A percentile compares a stretch with the other conserved stretches of the same genome.
Conservation (phyloP, 2,329 filamentous ascomycete species). For the Hypoxylon sp. region DNA sequence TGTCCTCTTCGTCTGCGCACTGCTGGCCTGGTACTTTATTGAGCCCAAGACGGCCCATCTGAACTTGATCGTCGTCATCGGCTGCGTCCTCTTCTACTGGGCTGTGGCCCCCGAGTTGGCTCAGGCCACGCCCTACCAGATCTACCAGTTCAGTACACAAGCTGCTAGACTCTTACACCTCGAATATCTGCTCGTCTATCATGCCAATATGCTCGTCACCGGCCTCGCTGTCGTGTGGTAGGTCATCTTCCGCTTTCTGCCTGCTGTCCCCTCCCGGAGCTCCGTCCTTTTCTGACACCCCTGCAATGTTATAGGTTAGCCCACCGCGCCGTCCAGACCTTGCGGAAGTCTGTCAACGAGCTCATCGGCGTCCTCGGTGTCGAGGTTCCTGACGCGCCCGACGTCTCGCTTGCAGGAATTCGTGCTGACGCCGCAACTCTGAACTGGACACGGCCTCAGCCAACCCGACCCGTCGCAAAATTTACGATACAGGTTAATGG, state of each 20-base stretch:
- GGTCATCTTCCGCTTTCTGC: constrained; percentile 38
- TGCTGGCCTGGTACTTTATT: constrained; percentile 55
- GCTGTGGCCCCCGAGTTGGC: constrained; percentile 52
- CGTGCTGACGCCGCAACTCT: constrained; percentile 86
- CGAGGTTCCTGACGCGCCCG: constrained; percentile 88
- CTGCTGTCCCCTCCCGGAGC: background rate
- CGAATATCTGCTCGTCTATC: constrained; percentile 56
- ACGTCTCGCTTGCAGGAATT: constrained; percentile 90
- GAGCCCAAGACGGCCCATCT: constrained; percentile 54
- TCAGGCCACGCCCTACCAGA: constrained; percentile 47
- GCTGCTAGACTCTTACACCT: constrained; percentile 53
- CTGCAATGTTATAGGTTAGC: constrained; percentile 68
- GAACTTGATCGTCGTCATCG: constrained; percentile 52
- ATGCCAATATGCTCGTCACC: constrained; percentile 64
- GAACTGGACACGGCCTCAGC: constrained; percentile 82
- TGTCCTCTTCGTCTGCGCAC: constrained; percentile 53
- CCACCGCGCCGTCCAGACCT: constrained; percentile 84
- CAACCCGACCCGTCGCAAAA: constrained; percentile 75
- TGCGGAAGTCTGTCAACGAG: constrained; percentile 89
- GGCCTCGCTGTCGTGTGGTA: constrained; percentile 63
- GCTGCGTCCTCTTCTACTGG: constrained; percentile 52
- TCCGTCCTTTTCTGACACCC: constrained; percentile 24
- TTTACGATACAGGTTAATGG: constrained; percentile 95
- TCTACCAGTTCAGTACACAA: constrained; percentile 47
- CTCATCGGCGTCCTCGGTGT: constrained; percentile 91